phyloP scores from a whole-genome alignment of 345 rosid species.

The Eucalyptus sp. region DNA sequence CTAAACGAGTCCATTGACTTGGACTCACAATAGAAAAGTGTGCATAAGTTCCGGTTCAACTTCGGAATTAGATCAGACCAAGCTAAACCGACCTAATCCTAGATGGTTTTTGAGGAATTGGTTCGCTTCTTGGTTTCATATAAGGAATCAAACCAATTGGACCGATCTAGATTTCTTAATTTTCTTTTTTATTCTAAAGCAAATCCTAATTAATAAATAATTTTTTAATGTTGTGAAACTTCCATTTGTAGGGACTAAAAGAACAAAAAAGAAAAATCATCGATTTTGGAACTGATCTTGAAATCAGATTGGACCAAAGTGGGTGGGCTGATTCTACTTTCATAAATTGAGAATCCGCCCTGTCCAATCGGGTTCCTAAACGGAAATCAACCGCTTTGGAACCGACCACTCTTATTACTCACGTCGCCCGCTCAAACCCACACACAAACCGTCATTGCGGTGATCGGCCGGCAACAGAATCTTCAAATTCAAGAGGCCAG shows the following conservation, averaged over 20 bases:
- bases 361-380: too few relatives aligned
- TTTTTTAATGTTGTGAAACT: not conserved
- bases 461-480: not conserved
- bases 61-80: not conserved
- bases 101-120: fast-evolving
- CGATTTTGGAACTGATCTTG: too few relatives aligned
- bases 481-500: not conserved
- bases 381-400: too few relatives aligned
- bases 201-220: not conserved
- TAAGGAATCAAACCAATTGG: too few relatives aligned
- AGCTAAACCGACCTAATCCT: fast-evolving
- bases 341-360: fast-evolving
- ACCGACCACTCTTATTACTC: too few relatives aligned
- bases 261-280: fast-evolving
- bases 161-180: too few relatives aligned
- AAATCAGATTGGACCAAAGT: too few relatives aligned
- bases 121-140: not conserved
- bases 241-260: too few relatives aligned
- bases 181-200: not conserved
- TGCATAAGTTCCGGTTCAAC: fast-evolving
- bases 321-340: too few relatives aligned
- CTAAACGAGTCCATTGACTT: not conserved
- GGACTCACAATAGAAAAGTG: not conserved
- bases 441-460: not conserved
- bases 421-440: not conserved